These are phyloP conservation scores for Neckera pumila DNA, from an alignment of 225 moss, liverwort and hornwort genomes.

Conservation along the genomic window DNA sequence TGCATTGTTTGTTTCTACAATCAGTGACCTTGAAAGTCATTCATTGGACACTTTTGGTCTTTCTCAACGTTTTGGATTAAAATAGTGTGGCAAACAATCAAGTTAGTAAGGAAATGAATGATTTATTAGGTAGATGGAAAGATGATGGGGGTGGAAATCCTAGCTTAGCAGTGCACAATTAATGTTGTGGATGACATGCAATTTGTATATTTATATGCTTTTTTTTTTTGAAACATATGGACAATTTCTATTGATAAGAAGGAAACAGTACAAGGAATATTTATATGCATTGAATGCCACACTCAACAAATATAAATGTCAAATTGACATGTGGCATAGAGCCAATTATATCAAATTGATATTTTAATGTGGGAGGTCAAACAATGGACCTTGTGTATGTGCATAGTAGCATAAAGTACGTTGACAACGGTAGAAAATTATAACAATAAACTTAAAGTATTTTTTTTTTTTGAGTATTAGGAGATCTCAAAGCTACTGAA, in stretches of 20 bases:
- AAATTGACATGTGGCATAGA: not conserved
- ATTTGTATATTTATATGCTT: not conserved
- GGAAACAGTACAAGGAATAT: no score
- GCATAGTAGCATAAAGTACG: not conserved
- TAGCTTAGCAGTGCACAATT: no score
- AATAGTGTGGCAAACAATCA: not conserved
- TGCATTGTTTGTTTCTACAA: not conserved
- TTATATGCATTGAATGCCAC: not conserved
- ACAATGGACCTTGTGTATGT: not conserved
- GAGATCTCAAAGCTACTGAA: not conserved
- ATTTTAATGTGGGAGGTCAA: not conserved
- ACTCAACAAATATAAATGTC: not conserved
- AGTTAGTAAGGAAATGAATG: not conserved
- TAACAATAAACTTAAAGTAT: not conserved
- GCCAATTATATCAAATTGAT: not conserved
- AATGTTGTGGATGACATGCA: not conserved
- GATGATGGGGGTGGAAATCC: no score
- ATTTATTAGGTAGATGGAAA: no score
- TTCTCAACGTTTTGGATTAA: not conserved
- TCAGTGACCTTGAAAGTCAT: accelerated
- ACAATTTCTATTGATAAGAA: no score
- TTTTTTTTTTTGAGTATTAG: not conserved
- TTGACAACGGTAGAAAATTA: not conserved
- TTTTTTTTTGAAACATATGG: no score
- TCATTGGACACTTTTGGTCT: not conserved